Evolutionary conservation across 108 stramenopile species (phyloP).

Genomic region (Hondaea fermentalgiana): DNA sequence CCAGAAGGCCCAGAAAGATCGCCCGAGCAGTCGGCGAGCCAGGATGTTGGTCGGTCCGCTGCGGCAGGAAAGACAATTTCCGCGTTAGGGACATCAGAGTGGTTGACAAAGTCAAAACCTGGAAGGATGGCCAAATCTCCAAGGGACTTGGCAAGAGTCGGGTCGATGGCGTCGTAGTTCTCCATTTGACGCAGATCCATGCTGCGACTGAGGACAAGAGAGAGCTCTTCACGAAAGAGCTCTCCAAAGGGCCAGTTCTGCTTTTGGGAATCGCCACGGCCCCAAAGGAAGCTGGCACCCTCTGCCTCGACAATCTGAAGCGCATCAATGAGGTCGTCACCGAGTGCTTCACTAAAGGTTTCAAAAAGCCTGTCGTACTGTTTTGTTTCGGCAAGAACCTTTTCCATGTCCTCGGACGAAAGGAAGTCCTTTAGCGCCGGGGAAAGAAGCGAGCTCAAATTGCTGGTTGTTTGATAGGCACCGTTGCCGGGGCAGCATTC

Average conservation of each 20-base stretch:
- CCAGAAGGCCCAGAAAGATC: not conserved
- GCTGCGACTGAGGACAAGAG: not conserved
- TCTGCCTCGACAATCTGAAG: not conserved
- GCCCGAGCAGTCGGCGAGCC: not conserved
- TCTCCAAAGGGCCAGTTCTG: not conserved
- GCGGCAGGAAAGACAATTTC: not conserved
- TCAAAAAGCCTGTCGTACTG: not conserved
- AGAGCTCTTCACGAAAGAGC: conserved; percentile 17
- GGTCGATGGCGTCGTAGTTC: not conserved
- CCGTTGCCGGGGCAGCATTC: not conserved
- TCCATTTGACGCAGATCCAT: not conserved
- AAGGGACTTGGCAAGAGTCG: not conserved
- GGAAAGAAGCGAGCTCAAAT: not conserved
- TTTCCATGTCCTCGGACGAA: not conserved
- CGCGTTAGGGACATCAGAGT: not conserved
- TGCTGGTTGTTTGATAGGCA: not conserved
- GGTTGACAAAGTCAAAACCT: not conserved
- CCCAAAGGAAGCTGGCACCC: not conserved
- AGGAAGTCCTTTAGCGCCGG: not conserved
- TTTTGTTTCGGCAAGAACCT: not conserved
- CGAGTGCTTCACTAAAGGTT: not conserved
- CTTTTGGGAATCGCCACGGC: not conserved
- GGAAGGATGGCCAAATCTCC: not conserved
- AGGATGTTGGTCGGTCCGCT: not conserved
- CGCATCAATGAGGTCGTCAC: not conserved